These are phyloP conservation scores for Ogataea ganodermae DNA, from an alignment of 805 yeast genomes.

Conservation along the genomic window DNA sequence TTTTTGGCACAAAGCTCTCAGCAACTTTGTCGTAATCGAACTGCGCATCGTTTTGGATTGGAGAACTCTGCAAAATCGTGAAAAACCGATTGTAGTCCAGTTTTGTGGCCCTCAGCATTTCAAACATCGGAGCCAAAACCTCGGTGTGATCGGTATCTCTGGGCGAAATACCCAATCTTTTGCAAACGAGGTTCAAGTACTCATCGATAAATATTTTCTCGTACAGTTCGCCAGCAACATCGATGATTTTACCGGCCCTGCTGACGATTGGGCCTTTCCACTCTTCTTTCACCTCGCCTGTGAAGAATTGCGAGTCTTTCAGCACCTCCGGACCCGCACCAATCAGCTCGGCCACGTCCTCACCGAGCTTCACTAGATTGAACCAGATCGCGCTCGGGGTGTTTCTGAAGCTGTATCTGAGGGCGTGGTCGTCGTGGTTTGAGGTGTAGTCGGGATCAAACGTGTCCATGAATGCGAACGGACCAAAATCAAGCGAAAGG, in stretches of 20 bases:
- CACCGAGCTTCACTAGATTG: slow-evolving; percentile 85
- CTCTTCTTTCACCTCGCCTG: slow-evolving; percentile 47
- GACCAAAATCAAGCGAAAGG: slow-evolving; percentile 89
- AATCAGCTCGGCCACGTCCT: slow-evolving; percentile 75
- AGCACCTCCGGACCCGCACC: slow-evolving; percentile 66
- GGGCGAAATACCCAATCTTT: slow-evolving; percentile 66
- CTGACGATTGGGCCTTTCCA: slow-evolving; percentile 51
- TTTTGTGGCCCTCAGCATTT: slow-evolving; percentile 58
- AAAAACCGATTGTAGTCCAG: slow-evolving; percentile 84
- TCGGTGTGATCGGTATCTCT: slow-evolving; percentile 43
- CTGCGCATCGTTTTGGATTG: slow-evolving; percentile 32
- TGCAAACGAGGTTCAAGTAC: slow-evolving; percentile 58
- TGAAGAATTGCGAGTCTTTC: slow-evolving; percentile 43
- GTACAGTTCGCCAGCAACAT: slow-evolving; percentile 63
- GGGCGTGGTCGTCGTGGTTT: slow-evolving; percentile 77
- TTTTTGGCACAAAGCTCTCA: slow-evolving; percentile 30
- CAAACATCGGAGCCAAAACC: slow-evolving; percentile 61
- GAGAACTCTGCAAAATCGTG: slow-evolving; percentile 54
- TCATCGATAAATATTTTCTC: slow-evolving; percentile 59
- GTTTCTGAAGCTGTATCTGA: slow-evolving; percentile 77
- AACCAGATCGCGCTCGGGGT: slow-evolving; percentile 91
- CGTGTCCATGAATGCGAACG: slow-evolving; percentile 86
- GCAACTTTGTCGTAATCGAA: slow-evolving; percentile 36
- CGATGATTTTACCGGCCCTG: slow-evolving; percentile 68
- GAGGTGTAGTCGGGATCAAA: slow-evolving; percentile 84